Evolutionary conservation across 2,329 filamentous ascomycete species (phyloP), one percentile per base, ranked within the genome.

Genomic region (Exophiala sp.): DNA sequence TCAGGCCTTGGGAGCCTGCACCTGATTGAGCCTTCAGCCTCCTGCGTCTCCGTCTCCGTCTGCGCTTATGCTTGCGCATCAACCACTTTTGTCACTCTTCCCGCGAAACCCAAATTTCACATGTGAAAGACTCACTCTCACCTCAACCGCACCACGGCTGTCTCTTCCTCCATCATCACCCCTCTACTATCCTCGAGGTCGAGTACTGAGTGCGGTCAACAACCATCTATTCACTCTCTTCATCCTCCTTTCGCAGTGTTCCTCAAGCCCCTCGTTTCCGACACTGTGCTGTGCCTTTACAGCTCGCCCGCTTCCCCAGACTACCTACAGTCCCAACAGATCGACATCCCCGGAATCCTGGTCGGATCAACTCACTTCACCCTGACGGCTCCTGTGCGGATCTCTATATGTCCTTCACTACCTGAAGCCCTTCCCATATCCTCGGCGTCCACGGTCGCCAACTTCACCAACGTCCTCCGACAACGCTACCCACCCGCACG

Each of bases 291-390:
- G 11, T 27, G 24, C 30, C 34, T 27, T 41, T 23, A 34, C 42
- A 55, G 52, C 48, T 49, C 52, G 41, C 37, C 47, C 47, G 43
- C 34, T 51, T 50, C 30, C 24, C 37, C 38, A 37, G 39, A 42
- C 37, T 23, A 16, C 9, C 19, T 23, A 16, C 9, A n/a, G 40
- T 43, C 54, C 54, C 54, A 57, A 57, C 54, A 57, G 48, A 54
- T 53, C 41, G 46, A 13, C 29, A 30, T n/a, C 35, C 18, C 40
- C 29, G 16, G 16, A 19, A 43, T 23, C 21, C 9, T 24, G 24
- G 23, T 30, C 27, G 22, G 41, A 16, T 43, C 27, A 35, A 37
- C 22, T 46, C 37, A 43, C 46, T 40, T 43, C 29, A 34, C 30
- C 42, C 42, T 43, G 14, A 44, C 23, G 10, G 11, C 27, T 43